A percentile compares a stretch with the other conserved stretches of the same genome.
Conservation (phyloP, 352 stramenopile species). For the Phytophthora litchii region DNA sequence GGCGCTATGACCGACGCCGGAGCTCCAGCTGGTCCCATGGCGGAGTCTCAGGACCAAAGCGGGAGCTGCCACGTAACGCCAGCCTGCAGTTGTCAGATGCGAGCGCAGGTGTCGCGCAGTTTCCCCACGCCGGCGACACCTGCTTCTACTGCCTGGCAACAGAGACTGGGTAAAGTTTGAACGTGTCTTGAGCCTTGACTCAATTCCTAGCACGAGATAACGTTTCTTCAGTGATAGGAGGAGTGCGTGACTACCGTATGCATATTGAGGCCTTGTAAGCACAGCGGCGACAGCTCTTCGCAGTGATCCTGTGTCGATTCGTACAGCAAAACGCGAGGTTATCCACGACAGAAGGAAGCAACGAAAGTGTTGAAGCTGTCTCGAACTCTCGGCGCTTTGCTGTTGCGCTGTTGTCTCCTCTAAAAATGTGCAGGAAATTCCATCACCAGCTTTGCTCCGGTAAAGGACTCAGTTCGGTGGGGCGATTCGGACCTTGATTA, state of each 20-base stretch:
- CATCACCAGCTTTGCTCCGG: constrained; percentile 29
- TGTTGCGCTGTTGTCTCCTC: constrained; percentile 17
- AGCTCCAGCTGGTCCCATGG: constrained; percentile 23
- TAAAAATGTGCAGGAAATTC: constrained; percentile 17
- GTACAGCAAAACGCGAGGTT: constrained; percentile 32
- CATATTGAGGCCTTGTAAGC: not conserved
- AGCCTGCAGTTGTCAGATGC: not conserved
- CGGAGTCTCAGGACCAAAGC: not conserved
- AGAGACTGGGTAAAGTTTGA: constrained; percentile 24
- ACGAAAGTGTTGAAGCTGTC: constrained; percentile 21
- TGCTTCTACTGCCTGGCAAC: constrained; percentile 27
- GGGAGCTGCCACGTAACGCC: constrained; percentile 31
- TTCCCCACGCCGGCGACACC: constrained; percentile 18
- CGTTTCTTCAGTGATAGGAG: not conserved
- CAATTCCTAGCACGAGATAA: constrained; percentile 9
- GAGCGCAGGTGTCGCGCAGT: constrained; percentile 20
- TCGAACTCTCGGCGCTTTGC: constrained; percentile 27
- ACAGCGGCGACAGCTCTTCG: constrained; percentile 21
- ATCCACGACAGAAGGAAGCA: constrained; percentile 31
- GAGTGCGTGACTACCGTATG: not conserved
- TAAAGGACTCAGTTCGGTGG: constrained; percentile 30
- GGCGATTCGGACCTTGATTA: constrained; percentile 12
- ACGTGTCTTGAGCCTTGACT: constrained; percentile 13
- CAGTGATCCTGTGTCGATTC: constrained; percentile 26
- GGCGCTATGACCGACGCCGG: constrained; percentile 14